Conservation (phyloP, 148 eudicot species). For the Camellia lanceoleosa region DNA sequence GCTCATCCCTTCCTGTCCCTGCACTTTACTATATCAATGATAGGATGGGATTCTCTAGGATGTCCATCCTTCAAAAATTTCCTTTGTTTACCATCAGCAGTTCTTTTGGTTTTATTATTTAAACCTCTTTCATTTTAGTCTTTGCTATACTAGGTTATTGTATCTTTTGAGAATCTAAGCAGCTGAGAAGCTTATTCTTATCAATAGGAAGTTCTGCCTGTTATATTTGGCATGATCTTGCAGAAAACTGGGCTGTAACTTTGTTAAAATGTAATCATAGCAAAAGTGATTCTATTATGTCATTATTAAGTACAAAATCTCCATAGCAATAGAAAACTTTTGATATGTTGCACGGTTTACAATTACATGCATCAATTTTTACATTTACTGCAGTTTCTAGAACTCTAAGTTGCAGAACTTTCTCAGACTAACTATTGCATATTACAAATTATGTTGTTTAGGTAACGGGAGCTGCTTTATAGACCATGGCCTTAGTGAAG, state of each 20-base stretch:
- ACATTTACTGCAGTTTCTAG: background rate
- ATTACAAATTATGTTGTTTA: constrained; percentile 18
- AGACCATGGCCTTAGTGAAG: constrained; percentile 59
- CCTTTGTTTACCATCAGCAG: background rate
- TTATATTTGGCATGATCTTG: background rate
- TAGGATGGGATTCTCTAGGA: background rate
- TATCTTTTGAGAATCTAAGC: background rate
- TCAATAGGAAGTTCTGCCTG: background rate
- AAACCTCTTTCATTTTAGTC: background rate
- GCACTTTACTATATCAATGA: background rate
- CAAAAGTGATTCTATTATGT: background rate
- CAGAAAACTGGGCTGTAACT: background rate
- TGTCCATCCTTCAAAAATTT: background rate
- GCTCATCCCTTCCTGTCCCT: background rate
- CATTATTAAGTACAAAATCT: background rate
- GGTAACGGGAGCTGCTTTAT: constrained; percentile 61
- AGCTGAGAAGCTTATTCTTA: background rate
- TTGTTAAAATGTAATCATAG: background rate
- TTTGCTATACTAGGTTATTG: background rate
- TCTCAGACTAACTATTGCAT: background rate
- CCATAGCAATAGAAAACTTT: background rate
- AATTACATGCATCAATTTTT: background rate
- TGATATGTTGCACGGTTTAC: background rate
- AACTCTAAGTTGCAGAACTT: background rate
- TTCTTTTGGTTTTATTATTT: background rate